Conservation (phyloP, 2,329 filamentous ascomycete species). For the Hypocreales sp. region DNA sequence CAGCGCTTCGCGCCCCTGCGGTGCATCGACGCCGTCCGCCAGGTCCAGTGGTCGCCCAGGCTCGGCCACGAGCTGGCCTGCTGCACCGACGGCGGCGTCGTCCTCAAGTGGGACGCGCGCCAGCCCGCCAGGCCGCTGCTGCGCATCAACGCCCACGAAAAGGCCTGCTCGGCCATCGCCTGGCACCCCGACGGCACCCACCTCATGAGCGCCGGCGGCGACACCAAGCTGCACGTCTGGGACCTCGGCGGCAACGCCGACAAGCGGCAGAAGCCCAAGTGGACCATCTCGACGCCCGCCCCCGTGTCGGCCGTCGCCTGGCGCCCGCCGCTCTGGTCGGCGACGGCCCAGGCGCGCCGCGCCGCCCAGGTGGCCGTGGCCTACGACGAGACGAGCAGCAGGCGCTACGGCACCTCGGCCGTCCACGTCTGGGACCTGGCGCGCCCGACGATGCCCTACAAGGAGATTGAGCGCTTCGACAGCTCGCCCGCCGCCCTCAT, state of each 20-base stretch:
- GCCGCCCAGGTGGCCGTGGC: slow-evolving; percentile 47
- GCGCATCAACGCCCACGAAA: slow-evolving; percentile 46
- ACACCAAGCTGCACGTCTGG: slow-evolving; percentile 50
- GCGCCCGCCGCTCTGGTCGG: slow-evolving; percentile 52
- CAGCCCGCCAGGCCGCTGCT: slow-evolving; percentile 36
- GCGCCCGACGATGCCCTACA: slow-evolving; percentile 49
- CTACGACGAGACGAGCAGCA: slow-evolving; percentile 40
- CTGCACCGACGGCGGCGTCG: slow-evolving; percentile 44
- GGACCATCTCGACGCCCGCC: slow-evolving; percentile 43
- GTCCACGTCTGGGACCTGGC: slow-evolving; percentile 58
- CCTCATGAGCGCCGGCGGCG: slow-evolving; percentile 45
- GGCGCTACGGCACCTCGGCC: slow-evolving; percentile 37
- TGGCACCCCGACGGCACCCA: slow-evolving; percentile 58
- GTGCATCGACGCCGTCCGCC: slow-evolving; percentile 31
- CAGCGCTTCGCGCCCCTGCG: slow-evolving; percentile 24
- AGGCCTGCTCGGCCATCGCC: slow-evolving; percentile 40
- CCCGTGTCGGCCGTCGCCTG: slow-evolving; percentile 44
- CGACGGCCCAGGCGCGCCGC: slow-evolving; percentile 41
- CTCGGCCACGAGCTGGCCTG: slow-evolving; percentile 48
- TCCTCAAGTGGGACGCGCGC: slow-evolving; percentile 50
- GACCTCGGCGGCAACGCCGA: slow-evolving; percentile 44
- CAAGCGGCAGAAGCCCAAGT: slow-evolving; percentile 49
- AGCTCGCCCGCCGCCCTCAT: slow-evolving; percentile 39
- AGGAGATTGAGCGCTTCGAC: slow-evolving; percentile 46
- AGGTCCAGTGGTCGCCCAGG: slow-evolving; percentile 50